Conservation (phyloP, 2,329 filamentous ascomycete species). For the Trichoderma cornu-damae region DNA sequence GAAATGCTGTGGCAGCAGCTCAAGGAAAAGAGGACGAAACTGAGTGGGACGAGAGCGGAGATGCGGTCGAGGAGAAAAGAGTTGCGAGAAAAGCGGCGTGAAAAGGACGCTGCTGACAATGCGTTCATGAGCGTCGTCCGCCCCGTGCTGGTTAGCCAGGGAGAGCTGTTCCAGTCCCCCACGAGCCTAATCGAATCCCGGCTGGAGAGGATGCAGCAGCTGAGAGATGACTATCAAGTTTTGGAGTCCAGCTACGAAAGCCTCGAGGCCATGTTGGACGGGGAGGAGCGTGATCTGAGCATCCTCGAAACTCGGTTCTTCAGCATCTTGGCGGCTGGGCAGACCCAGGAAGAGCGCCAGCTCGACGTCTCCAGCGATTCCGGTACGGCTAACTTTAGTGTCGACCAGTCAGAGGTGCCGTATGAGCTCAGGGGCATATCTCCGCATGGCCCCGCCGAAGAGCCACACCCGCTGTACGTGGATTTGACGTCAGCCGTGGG, state of each 20-base stretch:
- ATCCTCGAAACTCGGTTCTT: constrained; percentile 38
- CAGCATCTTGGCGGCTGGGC: constrained; percentile 33
- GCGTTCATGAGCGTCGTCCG: constrained; percentile 38
- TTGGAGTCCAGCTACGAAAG: constrained; percentile 36
- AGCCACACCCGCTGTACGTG: constrained; percentile 45
- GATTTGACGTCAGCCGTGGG: constrained; percentile 40
- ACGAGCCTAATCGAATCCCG: constrained; percentile 27
- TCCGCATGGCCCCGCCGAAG: constrained; percentile 32
- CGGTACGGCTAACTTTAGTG: constrained; percentile 9
- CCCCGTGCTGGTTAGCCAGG: constrained; percentile 32
- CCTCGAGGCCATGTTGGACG: constrained; percentile 33
- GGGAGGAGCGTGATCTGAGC: constrained; percentile 34
- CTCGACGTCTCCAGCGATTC: constrained; percentile 6
- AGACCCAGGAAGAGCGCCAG: constrained; percentile 19
- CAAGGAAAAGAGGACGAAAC: constrained; percentile 31
- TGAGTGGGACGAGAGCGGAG: constrained; percentile 27
- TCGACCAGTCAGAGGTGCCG: constrained; percentile 26
- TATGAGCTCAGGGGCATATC: constrained; percentile 35
- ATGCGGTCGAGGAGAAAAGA: constrained; percentile 33
- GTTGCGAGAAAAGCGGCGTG: constrained; percentile 30
- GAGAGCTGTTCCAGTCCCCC: constrained; percentile 22
- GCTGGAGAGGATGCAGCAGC: constrained; percentile 34
- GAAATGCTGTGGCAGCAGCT: constrained; percentile 34
- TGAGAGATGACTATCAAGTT: constrained; percentile 36
- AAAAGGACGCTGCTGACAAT: constrained; percentile 37